phyloP scores from a whole-genome alignment of 805 yeast species.

The Spathaspora passalidarum region DNA sequence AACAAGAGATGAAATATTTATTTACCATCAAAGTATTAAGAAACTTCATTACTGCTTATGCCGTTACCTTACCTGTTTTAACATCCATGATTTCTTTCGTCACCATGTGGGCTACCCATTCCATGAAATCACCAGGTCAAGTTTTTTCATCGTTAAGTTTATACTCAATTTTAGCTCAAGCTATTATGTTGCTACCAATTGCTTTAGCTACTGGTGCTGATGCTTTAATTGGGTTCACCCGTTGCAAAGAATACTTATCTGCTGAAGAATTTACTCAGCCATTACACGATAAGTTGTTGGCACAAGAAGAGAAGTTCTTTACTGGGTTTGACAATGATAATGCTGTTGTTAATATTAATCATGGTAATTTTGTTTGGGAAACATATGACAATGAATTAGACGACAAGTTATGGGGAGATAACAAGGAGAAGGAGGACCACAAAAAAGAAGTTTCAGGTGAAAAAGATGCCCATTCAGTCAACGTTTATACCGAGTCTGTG shows the following conservation, averaged over 20 bases:
- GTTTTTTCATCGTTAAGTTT: slow-evolving; percentile 43
- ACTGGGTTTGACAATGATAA: slow-evolving; percentile 2
- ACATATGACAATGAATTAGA: slow-evolving; percentile 22
- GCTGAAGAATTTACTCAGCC: slow-evolving; percentile 21
- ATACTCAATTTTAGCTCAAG: slow-evolving; percentile 42
- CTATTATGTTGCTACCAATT: slow-evolving; percentile 41
- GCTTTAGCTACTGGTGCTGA: slow-evolving; percentile 46
- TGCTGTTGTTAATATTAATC: slow-evolving; percentile 17
- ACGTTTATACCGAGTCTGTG: neutral
- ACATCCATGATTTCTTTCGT: slow-evolving; percentile 46
- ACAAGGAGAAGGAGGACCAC: slow-evolving; percentile 12
- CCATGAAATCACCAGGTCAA: slow-evolving; percentile 31
- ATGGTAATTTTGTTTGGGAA: slow-evolving; percentile 33
- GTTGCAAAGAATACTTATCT: slow-evolving; percentile 24
- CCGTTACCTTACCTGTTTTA: slow-evolving; percentile 41
- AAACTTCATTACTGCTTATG: slow-evolving; percentile 42
- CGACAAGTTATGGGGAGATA: slow-evolving; percentile 21
- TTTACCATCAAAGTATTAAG: slow-evolving; percentile 42
- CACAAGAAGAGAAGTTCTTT: slow-evolving; percentile 6
- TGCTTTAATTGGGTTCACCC: slow-evolving; percentile 37
- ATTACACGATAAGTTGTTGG: slow-evolving; percentile 11
- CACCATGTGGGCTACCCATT: slow-evolving; percentile 45
- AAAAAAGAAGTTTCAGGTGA: neutral
- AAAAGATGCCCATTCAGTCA: neutral
- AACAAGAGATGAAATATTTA: slow-evolving; percentile 36